phyloP scores from a whole-genome alignment of 345 rosid genomes.

The Eucalyptus guilfoylei region DNA sequence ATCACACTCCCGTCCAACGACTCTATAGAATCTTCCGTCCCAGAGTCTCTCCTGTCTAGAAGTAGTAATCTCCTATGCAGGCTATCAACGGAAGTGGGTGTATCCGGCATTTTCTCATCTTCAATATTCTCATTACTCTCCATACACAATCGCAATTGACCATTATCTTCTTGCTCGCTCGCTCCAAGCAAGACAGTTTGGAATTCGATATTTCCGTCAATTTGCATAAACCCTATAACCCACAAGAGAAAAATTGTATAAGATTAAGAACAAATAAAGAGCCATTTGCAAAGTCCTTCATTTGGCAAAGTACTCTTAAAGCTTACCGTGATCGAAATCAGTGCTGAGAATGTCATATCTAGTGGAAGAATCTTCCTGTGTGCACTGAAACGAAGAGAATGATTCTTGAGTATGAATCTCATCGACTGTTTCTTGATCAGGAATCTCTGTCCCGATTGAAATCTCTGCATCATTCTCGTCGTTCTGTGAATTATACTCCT shows the following conservation, averaged over 20 bases:
- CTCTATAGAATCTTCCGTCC: constrained; percentile 27
- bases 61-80: constrained; percentile 42
- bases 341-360: constrained; percentile 1
- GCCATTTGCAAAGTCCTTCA: background rate
- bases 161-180: background rate
- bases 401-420: constrained; percentile 20
- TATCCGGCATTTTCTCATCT: constrained; percentile 57
- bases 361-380: constrained; percentile 7
- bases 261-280: background rate
- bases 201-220: constrained; percentile 10
- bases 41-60: constrained; percentile 39
- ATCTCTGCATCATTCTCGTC: constrained; percentile 63
- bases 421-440: constrained; percentile 58
- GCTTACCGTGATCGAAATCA: constrained; percentile 22
- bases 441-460: constrained; percentile 85
- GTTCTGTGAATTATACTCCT: constrained; percentile 15
- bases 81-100: constrained; percentile 44
- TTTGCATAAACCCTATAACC: background rate
- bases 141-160: constrained; percentile 1
- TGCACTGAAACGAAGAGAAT: constrained; percentile 1
- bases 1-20: constrained; percentile 52
- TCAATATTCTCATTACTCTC: constrained; percentile 37
- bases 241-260: background rate
- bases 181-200: constrained; percentile 22
- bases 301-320: background rate